Percentiles rank a stretch among this genome's conserved stretches.
Evolutionary conservation across 139 green algal species (phyloP).

Genomic region (Chlorella sp.): DNA sequence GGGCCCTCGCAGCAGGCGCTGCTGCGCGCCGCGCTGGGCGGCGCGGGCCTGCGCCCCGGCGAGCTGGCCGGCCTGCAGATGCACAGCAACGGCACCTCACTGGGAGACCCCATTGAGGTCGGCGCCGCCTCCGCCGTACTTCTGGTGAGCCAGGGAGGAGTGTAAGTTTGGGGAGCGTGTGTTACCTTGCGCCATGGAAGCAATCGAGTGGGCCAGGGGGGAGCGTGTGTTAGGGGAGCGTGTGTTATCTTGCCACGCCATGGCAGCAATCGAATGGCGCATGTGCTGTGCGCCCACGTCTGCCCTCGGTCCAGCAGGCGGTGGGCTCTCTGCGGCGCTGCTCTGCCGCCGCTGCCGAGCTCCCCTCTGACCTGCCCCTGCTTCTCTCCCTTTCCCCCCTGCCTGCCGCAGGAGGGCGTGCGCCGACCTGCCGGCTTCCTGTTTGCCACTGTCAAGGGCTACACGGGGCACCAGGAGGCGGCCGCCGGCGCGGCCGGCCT

Average conservation of each 20-base stretch:
- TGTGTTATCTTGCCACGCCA: no score
- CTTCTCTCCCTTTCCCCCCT: background rate
- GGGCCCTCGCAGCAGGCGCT: conserved; percentile 75
- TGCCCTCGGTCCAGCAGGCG: no score
- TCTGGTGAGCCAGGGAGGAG: conserved; percentile 51
- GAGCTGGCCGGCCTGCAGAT: conserved; percentile 59
- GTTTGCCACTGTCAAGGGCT: conserved; percentile 55
- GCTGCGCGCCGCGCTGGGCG: conserved; percentile 22
- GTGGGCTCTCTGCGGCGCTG: no score
- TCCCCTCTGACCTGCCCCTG: no score
- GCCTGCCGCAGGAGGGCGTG: conserved; percentile 39
- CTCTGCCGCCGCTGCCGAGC: no score
- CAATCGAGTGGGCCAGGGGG: no score
- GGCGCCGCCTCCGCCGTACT: conserved; percentile 42
- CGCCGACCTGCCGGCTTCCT: conserved; percentile 41
- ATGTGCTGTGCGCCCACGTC: no score
- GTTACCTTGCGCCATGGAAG: no score
- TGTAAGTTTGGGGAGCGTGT: no score
- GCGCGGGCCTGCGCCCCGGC: background rate
- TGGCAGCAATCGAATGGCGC: no score
- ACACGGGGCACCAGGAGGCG: conserved; percentile 81
- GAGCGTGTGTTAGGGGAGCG: no score
- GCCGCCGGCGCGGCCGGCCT: conserved; percentile 72
- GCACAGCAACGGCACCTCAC: conserved; percentile 75
- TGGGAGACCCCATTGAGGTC: conserved; percentile 86